Evolutionary conservation across 1,139 yeast species (phyloP), one percentile per base, ranked within the genome.

Genomic region (Maudiozyma humilis): DNA sequence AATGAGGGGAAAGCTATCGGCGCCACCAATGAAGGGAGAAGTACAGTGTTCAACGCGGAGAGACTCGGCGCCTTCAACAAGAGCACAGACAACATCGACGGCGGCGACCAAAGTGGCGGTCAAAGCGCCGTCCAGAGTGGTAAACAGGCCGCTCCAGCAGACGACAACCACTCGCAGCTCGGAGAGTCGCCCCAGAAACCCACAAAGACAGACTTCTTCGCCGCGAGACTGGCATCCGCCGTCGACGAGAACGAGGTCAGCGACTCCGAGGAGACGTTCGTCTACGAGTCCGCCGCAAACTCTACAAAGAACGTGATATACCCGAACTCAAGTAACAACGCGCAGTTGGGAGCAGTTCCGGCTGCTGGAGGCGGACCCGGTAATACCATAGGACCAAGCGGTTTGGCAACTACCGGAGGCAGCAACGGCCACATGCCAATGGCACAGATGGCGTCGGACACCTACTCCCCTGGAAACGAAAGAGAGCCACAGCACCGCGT

Each of bases 201-300:
- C 7, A 66, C 95, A 4, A 76, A 88, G 59, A 91, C 96, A 0
- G 97, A 89, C 57, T 79, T 86, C 47, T 89, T 89, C 65, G 97
- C 97, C 12, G 96, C 97, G 0, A 83, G 83, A 55, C 69, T 89
- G 50, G 96, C 96, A 6, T 82, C 88, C 51, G 97, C 97, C 0
- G 95, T 89, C 7, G 95, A 86, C 54, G 96, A 87, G 55, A 87
- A 78, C 20, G 88, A 84, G 47, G 77, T 83, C 38, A 81, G 89
- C 35, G 96, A 87, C 60, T 79, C 89, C 36, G 95, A 88, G 54
- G 97, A 91, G 62, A 86, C 95, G 1, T 89, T 89, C 70, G 96
- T 89, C 12, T 89, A 89, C 61, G 96, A 88, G 55, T 64, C 70
- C 1, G 67, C 70, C 5, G 68, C 65, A 3, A 62, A 66, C 45